Evolutionary conservation across 164 flowering plant genomes (phyloP).

Genomic region (Annona cherimola): DNA sequence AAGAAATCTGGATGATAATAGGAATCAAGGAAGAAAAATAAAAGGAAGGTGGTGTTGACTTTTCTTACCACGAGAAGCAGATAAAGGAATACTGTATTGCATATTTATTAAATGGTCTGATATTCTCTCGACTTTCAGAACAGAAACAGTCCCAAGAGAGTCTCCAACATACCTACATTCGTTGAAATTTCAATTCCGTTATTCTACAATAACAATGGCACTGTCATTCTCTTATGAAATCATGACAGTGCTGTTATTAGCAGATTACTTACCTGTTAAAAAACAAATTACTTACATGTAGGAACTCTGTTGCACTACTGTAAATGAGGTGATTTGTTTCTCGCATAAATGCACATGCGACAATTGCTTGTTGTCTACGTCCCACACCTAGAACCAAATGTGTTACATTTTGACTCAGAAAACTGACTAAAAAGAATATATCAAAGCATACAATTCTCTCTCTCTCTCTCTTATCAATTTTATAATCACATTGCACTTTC

Average conservation of each 20-base stretch:
- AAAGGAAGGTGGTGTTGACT: background rate
- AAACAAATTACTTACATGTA: conserved; percentile 55
- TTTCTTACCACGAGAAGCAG: conserved; percentile 65
- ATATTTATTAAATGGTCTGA: conserved; percentile 38
- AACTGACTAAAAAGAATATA: background rate
- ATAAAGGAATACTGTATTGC: conserved; percentile 67
- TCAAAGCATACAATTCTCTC: background rate
- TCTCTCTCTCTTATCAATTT: no score
- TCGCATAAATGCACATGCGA: conserved; percentile 42
- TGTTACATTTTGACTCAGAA: background rate
- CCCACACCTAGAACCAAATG: conserved; percentile 61
- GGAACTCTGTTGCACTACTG: conserved; percentile 39
- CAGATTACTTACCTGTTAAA: background rate
- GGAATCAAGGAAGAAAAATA: background rate
- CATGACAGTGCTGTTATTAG: background rate
- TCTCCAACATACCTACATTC: conserved; percentile 69
- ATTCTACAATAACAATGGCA: background rate
- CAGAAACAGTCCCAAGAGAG: conserved; percentile 57
- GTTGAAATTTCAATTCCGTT: background rate
- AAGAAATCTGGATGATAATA: no score
- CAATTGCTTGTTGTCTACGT: conserved; percentile 53
- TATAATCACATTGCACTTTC: no score
- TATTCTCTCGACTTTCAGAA: conserved; percentile 59
- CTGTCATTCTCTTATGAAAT: background rate
- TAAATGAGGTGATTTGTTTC: conserved; percentile 60